These are phyloP conservation scores for Lenzites betulinus DNA, from an alignment of 768 basidiomycete species.

Conservation along the genomic window DNA sequence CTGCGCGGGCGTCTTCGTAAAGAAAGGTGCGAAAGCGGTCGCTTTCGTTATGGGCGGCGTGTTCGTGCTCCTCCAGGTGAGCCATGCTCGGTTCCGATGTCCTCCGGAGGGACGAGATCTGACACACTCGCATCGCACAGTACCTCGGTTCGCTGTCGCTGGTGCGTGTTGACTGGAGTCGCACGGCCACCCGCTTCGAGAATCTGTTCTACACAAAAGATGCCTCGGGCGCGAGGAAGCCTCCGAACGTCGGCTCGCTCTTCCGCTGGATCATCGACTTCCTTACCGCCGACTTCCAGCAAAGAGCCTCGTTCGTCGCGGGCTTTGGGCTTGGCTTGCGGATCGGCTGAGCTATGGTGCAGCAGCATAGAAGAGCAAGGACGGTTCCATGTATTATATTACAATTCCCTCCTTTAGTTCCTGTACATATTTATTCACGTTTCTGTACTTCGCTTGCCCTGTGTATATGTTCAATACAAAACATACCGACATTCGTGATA, in stretches of 20 bases:
- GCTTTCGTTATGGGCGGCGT: constrained; percentile 90
- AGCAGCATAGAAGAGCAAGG: not conserved
- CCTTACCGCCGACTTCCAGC: constrained; percentile 91
- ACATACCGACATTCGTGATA: not conserved
- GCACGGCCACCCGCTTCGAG: constrained; percentile 67
- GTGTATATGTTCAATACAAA: not conserved
- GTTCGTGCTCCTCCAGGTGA: constrained; percentile 88
- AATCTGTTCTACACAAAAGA: constrained; percentile 68
- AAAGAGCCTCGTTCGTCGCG: constrained; percentile 83
- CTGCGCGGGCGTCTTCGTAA: constrained; percentile 91
- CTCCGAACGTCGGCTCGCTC: constrained; percentile 65
- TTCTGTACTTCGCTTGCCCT: not conserved
- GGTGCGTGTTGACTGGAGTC: constrained; percentile 81
- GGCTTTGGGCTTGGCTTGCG: constrained; percentile 82
- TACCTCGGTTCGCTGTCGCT: constrained; percentile 76
- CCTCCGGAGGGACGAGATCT: not conserved
- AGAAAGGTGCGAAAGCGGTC: constrained; percentile 85
- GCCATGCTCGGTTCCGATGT: constrained; percentile 23
- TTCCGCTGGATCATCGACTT: constrained; percentile 76
- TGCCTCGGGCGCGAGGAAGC: constrained; percentile 49
- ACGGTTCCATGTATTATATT: constrained; percentile 9
- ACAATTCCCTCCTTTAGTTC: not conserved
- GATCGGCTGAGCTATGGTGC: constrained; percentile 52
- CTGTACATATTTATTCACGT: constrained; percentile 36
- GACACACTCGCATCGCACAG: constrained; percentile 40